Base-by-base conservation (phyloP, 768 basidiomycete species). In the Aureoboletus auriporus region DNA sequence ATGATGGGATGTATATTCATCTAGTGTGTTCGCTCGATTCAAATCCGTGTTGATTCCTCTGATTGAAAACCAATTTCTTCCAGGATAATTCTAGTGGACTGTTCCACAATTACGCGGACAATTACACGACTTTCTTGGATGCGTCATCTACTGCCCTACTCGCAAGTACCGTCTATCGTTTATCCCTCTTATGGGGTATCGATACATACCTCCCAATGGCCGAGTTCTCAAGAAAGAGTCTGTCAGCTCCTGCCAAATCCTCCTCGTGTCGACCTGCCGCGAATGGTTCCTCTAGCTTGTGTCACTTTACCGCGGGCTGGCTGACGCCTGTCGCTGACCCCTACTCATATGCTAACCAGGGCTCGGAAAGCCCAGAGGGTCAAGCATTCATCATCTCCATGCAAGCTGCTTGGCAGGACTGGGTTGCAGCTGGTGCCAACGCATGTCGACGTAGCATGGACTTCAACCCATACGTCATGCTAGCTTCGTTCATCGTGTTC, bases 361-460 rank as follows among this genome's bases (percentile, higher is more conserved):
- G 86, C 0, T 49, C 65, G 0, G 17, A 78, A 16, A 87, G 85
- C 50, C 78, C 91, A 2, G 92, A 94, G 64, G 83, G 75, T 0
- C 76, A 93, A 68, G 87, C 86, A 7, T 94, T 94, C 64, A 79
- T 87, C 10, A 63, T 93, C 6, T 74, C 83, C 59, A 73, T 93
- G 67, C 74, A 90, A 49, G 77, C 87, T 1, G 86, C 86, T 5
- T 88, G 82, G 74, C 70, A 75, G 38, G 90, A 91, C 54, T 92
- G 89, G 88, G 73, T 76, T 1, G 70, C 67, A 1, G 74, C 62
- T 27, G 84, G 86, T 0, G 67, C 75, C n/a, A 82, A 75, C 57
- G 65, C 51, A 16, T 35, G 46, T 37, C n/a, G 6, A 26, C 51
- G 44, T 10, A 16, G 23, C 20, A 23, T 34, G n/a, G 4, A 30